Conservation (phyloP, 192 early-diverging fungal species). For the Gryganskiella cystojenkinii region DNA sequence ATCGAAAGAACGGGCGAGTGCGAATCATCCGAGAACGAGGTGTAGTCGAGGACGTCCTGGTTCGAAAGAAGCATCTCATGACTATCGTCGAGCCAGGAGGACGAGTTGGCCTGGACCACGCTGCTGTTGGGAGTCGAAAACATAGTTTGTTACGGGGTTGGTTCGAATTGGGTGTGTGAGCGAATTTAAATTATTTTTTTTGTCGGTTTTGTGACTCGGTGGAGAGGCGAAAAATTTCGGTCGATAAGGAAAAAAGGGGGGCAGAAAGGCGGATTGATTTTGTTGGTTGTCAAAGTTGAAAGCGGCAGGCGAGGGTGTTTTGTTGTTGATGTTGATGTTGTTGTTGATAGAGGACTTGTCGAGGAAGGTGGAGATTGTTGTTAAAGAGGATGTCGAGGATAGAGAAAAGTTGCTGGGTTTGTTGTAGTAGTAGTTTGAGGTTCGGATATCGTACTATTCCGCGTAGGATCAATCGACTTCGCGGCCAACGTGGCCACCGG, state of each 20-base stretch:
- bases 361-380: neutral
- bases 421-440: neutral
- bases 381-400: neutral
- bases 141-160: no score
- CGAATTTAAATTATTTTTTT: slow-evolving; percentile 1
- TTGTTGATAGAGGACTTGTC: neutral
- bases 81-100: slow-evolving; percentile 11
- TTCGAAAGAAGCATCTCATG: slow-evolving; percentile 11
- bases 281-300: no score
- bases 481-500: slow-evolving; percentile 53
- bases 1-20: slow-evolving; percentile 45
- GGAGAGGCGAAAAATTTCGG: no score
- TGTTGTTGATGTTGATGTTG: no score
- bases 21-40: slow-evolving; percentile 44
- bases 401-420: neutral
- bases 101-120: neutral
- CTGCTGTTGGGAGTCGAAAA: slow-evolving; percentile 1
- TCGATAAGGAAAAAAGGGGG: no score
- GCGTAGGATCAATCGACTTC: slow-evolving; percentile 45
- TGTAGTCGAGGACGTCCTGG: slow-evolving; percentile 41
- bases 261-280: no score
- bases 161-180: neutral
- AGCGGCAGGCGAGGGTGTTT: neutral
- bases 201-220: neutral
- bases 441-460: slow-evolving; percentile 14